Base-by-base conservation (phyloP, 2,329 filamentous ascomycete species). In the Talaromyces sp. region DNA sequence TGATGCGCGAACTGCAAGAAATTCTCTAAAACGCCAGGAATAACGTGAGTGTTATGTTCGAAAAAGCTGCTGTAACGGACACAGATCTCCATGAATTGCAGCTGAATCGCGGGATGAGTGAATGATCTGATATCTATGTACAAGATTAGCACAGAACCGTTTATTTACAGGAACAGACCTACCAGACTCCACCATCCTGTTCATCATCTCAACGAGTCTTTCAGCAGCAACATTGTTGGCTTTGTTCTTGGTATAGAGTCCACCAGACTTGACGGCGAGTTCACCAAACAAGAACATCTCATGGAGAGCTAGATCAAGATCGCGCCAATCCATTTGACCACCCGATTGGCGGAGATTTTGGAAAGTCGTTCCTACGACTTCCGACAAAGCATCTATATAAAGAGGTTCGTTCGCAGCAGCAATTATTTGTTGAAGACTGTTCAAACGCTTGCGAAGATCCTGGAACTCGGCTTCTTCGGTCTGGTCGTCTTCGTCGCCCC, bases 1-100 rank as follows among this genome's bases (percentile, higher is more conserved):
- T 96, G 91, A 68, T 97, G 95, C 3, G 94, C 89, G 50, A 97
- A 83, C 11, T 87, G 85, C 46, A 99, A 89, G 73, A 99, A 97
- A 69, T 88, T 91, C 68, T 97, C 91, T 41, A 99, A 80, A 1
- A 94, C 91, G 63, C 87, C 88, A 1, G 90, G 89, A 52, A 97
- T 95, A 61, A 90, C 86, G 21, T 87, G 80, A 31, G 86, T 81
- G 68, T 96, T 89, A 57, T 85, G 85, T 69, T 97, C 92, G 70
- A 99, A 97, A 73, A 97, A 96, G 28, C 86, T 84, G 70, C 88
- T 89, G 75, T 99, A 99, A 53, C 94, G 87, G 57, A 96, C 92
- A 72, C 92, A 96, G 36, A 96, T 96, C 73, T 99, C 94, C 92
- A 99, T 97, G 70, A 96, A 99, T 75, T 97, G 91, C 21, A 99